Base-by-base conservation (phyloP, 148 eudicot genomes). In the Beta vulgaris region DNA sequence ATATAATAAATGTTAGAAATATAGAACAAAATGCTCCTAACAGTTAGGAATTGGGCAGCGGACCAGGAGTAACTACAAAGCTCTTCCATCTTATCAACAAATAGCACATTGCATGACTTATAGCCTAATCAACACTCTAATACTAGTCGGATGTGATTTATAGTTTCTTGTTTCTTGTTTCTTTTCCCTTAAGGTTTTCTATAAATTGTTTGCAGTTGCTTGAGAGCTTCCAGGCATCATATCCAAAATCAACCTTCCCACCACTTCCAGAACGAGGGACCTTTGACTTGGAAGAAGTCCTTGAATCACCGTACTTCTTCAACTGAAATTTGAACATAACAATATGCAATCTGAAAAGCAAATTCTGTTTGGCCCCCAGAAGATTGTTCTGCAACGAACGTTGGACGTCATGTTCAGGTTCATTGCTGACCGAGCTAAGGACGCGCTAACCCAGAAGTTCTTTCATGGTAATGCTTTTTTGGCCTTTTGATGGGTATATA, bases 231-330 rank as follows among this genome's bases (percentile, higher is more conserved):
- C 84, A 86, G 76, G 79, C 79, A 57, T 76, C 89, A 69, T 86
- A 90, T 69, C 97, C 97, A 46, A 76, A 63, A 26, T 83, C 85
- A 59, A 74, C 78, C 26, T 92, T 92, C 81, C 97, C 97, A 31
- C 79, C 91, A 40, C 82, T 90, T 16, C 97, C 97, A 13, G 77
- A 86, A 25, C 81, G 92, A 85, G 97, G 97, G 34, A 79, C 86
- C 60, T 92, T 92, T 29, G 83, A 88, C 73, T 77, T 92, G 71
- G 74, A 84, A 66, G 84, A 90, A 82, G 97, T 92, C 53, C 84
- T 90, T 3, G 78, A 87, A 23, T 92, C 97, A 34, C 91, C 89
- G 23, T 92, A 92, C 85, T 92, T 92, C 80, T 92, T 93, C 90
- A 93, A 93, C 84, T 93, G 78, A 89, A 60, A 15, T 43, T 16